Evolutionary conservation across 345 rosid species (phyloP), one percentile per base, ranked within the genome.

Genomic region (Lepidium didymum): DNA sequence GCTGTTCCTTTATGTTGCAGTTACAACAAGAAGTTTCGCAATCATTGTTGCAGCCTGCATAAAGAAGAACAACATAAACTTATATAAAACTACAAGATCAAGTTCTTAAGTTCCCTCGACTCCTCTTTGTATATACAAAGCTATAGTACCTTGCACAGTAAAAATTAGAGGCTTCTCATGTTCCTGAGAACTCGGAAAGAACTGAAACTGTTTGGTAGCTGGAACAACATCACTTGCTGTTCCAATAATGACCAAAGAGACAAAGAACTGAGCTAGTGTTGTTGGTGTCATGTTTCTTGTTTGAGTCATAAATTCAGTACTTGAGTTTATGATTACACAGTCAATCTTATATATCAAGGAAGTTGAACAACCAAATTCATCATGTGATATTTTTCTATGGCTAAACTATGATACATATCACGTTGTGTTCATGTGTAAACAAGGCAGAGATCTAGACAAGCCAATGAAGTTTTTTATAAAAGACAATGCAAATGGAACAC

Each of bases 21-120:
- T 83, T 56, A 76, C 94, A 91, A 21, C 96, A 92, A 52, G 95
- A 74, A 41, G 90, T 86, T 51, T 83, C 87, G 19, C 96, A 89
- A 68, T 86, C 75, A 16, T 82, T 92, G 78, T 81, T 87, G 87
- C 96, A 88, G 13, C 96, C 96, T 72, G 85, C 47, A 73, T 25
- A 38, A 27, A 56, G 53, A n/a, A 63, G 8, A 57, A 18, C 64
- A 57, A 18, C 64, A 27, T 27, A 4, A 27, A 27, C 31, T 27
- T 27, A 27, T 27, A 27, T 38, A 25, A 51, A 40, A 52, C 31
- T 25, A 34, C 46, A n/a, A 4, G 57, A 49, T 0, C 25, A 36
- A 3, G 15, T 10, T 63, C 58, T 64, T 10, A 64, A 49, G 4
- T 50, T 53, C 4, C 8, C 4, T 40, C 31, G 8, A 38, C 38